Percentiles rank a stretch among this genome's conserved stretches.
These are phyloP conservation scores for Talaromyces marneffei DNA, from an alignment of 2,329 filamentous ascomycete species.

Conservation along the genomic window DNA sequence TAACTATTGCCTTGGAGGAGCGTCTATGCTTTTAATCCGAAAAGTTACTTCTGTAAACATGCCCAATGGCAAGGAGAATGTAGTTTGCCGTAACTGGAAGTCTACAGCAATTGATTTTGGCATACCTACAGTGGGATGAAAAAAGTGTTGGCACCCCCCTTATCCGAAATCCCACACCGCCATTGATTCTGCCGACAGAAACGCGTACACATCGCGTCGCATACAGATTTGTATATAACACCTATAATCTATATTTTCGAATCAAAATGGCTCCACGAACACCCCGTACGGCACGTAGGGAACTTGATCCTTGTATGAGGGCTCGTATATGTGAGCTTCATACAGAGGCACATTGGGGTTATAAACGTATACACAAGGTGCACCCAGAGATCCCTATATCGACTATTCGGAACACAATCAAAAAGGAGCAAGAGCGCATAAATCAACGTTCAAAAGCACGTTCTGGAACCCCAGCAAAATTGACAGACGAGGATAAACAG, in stretches of 20 bases:
- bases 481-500: neutral
- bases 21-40: neutral
- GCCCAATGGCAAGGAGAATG: no score
- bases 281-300: neutral
- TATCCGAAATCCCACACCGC: no score
- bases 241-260: neutral
- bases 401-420: no score
- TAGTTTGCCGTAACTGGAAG: no score
- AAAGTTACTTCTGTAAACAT: neutral
- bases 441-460: neutral
- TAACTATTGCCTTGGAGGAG: neutral
- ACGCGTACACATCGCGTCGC: neutral
- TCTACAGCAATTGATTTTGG: no score
- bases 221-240: neutral
- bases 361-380: no score
- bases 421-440: no score
- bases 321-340: neutral
- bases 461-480: neutral
- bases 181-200: no score
- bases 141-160: no score
- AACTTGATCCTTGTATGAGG: neutral
- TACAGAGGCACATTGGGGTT: neutral
- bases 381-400: no score
- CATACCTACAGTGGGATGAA: no score
- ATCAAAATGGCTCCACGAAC: neutral